phyloP scores from a whole-genome alignment of 371 early-diverging fungal genomes.

The Mortierella sp. region DNA sequence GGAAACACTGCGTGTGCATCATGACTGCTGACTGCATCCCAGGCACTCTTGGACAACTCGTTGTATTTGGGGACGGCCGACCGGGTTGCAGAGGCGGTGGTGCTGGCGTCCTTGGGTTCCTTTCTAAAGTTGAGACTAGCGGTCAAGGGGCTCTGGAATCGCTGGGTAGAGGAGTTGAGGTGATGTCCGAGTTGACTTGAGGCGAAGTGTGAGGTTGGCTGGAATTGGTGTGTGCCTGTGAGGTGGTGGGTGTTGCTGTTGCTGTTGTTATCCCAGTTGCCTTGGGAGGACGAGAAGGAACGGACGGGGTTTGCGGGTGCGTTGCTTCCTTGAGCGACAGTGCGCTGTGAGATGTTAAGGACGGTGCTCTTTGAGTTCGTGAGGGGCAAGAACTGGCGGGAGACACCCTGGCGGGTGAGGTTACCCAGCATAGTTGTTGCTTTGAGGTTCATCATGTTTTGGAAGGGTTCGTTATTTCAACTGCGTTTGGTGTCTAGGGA shows the following conservation, averaged over 20 bases:
- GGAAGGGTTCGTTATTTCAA: background rate
- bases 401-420: constrained; percentile 53
- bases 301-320: constrained; percentile 49
- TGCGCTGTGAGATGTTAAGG: constrained; percentile 48
- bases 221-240: constrained; percentile 19
- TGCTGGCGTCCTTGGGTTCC: constrained; percentile 3
- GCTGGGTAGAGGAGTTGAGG: constrained; percentile 23
- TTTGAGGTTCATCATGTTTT: constrained; percentile 55
- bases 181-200: background rate
- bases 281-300: constrained; percentile 51
- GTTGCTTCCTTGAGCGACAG: constrained; percentile 31
- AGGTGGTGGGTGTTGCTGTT: constrained; percentile 32
- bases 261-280: constrained; percentile 48
- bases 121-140: constrained; percentile 23
- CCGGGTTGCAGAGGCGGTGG: constrained; percentile 9
- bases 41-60: constrained; percentile 36
- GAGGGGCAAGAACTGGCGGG: constrained; percentile 50
- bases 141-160: constrained; percentile 28
- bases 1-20: constrained; percentile 48
- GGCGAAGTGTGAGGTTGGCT: background rate
- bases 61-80: constrained; percentile 22
- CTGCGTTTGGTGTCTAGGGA: background rate
- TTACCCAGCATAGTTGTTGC: constrained; percentile 48
- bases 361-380: constrained; percentile 48
- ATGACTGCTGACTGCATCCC: constrained; percentile 48